A percentile compares a stretch with the other conserved stretches of the same genome.
These are phyloP conservation scores for Setaria italica DNA, from an alignment of 202 grass and related monocot species.

Conservation along the genomic window DNA sequence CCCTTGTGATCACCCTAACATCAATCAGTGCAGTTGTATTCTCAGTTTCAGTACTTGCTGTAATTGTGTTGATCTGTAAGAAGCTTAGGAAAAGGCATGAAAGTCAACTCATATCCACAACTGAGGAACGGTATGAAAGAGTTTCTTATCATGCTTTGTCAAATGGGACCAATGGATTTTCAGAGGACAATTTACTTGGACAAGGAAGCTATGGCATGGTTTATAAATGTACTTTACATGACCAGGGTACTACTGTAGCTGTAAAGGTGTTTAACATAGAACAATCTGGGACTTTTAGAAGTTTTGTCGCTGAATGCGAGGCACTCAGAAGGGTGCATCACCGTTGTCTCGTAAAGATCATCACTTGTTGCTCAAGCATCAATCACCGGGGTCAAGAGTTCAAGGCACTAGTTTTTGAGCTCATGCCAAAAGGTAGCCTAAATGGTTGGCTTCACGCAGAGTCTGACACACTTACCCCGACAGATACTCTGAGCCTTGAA, in stretches of 20 bases:
- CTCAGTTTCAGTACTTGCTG: not conserved
- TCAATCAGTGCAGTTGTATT: not conserved
- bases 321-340: slow-evolving; percentile 24
- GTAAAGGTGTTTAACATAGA: slow-evolving; percentile 45
- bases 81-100: not conserved
- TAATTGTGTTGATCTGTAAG: not conserved
- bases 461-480: not conserved
- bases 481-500: slow-evolving; percentile 1
- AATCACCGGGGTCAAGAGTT: slow-evolving; percentile 31
- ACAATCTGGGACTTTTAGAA: slow-evolving; percentile 23
- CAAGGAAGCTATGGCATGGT: slow-evolving; percentile 38
- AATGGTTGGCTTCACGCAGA: slow-evolving; percentile 31
- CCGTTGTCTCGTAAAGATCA: slow-evolving; percentile 37
- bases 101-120: not conserved
- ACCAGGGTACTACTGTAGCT: not conserved
- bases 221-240: slow-evolving; percentile 34
- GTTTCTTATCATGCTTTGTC: slow-evolving; percentile 35
- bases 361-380: slow-evolving; percentile 35
- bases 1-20: not conserved
- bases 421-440: slow-evolving; percentile 42
- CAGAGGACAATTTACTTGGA: slow-evolving; percentile 39
- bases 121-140: slow-evolving; percentile 6
- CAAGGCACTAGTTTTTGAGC: slow-evolving; percentile 46
- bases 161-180: slow-evolving; percentile 40
- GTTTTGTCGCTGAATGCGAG: slow-evolving; percentile 38